Evolutionary conservation across 208 protist species (phyloP).

Genomic region (Acanthamoeba triangularis): DNA sequence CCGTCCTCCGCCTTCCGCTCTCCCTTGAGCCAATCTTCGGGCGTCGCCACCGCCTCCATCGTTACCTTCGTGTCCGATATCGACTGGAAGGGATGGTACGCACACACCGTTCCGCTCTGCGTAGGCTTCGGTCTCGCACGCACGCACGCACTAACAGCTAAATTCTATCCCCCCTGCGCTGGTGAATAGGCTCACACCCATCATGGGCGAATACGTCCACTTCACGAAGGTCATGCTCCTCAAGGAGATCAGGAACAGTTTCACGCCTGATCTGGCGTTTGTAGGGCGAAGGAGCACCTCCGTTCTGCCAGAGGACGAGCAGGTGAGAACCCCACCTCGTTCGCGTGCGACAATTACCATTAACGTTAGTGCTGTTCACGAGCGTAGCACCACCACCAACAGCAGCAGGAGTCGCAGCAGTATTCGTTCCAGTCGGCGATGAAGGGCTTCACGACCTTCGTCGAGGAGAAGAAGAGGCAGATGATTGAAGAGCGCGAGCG

Average conservation of each 20-base stretch:
- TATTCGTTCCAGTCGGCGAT: constrained; percentile 52
- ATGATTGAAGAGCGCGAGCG: constrained; percentile 20
- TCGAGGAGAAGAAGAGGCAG: constrained; percentile 28
- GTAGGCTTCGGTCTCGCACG: not conserved
- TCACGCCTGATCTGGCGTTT: constrained; percentile 26
- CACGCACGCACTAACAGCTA: not conserved
- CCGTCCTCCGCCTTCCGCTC: not conserved
- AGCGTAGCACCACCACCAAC: not conserved
- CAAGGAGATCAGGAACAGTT: constrained; percentile 11
- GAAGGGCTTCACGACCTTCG: constrained; percentile 31
- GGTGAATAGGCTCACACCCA: constrained; percentile 1
- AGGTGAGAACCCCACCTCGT: not conserved
- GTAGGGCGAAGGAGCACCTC: not conserved
- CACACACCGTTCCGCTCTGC: not conserved
- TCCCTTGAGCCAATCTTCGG: not conserved
- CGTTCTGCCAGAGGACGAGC: constrained; percentile 13
- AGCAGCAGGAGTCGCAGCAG: not conserved
- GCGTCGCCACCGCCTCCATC: not conserved
- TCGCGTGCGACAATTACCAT: not conserved
- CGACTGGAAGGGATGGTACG: constrained; percentile 64
- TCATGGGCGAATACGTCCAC: constrained; percentile 63
- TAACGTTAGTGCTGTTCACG: not conserved
- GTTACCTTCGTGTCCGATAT: constrained; percentile 72
- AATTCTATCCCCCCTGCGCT: too few relatives aligned
- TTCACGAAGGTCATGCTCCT: constrained; percentile 66